Evolutionary conservation across 2,329 filamentous ascomycete genomes (phyloP).

Genomic region (Pseudomassariella vexata): DNA sequence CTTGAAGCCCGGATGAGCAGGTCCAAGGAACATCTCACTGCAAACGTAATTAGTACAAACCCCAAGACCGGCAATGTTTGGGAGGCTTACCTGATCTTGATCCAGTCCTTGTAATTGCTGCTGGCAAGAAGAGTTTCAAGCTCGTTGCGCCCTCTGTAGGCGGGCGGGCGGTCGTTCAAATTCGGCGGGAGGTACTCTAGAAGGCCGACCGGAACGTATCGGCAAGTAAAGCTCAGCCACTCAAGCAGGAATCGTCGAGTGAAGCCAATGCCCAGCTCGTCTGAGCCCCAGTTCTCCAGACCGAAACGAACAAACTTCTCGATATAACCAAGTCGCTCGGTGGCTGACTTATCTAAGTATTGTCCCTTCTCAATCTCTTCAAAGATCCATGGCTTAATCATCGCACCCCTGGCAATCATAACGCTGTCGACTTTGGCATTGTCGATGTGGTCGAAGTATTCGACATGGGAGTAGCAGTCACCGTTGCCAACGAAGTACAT

Average conservation of each 20-base stretch:
- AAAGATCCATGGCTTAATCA: constrained; percentile 98
- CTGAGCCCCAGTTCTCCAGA: constrained; percentile 89
- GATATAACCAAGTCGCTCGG: constrained; percentile 77
- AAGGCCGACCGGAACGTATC: constrained; percentile 86
- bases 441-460: constrained; percentile 75
- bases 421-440: constrained; percentile 82
- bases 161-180: constrained; percentile 83
- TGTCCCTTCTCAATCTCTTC: constrained; percentile 90
- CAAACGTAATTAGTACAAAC: background rate
- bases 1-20: constrained; percentile 81
- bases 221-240: constrained; percentile 88
- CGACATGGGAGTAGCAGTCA: constrained; percentile 87
- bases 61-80: constrained; percentile 1
- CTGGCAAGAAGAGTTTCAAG: constrained; percentile 90
- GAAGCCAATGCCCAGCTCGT: constrained; percentile 87
- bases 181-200: constrained; percentile 82
- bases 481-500: constrained; percentile 95
- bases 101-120: constrained; percentile 93
- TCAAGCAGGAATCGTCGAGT: constrained; percentile 91
- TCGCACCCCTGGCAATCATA: constrained; percentile 92
- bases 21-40: constrained; percentile 96
- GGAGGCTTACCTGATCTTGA: constrained; percentile 81
- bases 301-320: constrained; percentile 89
- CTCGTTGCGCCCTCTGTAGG: constrained; percentile 78
- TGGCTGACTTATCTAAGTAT: constrained; percentile 90